These are phyloP conservation scores for Penicillium riverlandense DNA, from an alignment of 495 filamentous ascomycete genomes.

Conservation along the genomic window DNA sequence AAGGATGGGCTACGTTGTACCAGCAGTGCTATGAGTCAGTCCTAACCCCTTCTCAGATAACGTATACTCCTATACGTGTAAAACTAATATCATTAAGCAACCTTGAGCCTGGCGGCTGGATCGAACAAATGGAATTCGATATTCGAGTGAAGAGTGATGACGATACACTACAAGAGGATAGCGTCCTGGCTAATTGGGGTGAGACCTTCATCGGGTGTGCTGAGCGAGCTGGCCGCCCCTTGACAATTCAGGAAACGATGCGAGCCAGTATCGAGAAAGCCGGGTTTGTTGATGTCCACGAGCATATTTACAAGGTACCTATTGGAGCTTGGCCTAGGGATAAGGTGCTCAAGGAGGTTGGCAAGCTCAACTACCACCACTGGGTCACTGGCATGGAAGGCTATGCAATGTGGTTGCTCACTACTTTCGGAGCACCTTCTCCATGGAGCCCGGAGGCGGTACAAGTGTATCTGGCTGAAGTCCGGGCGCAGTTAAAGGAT, in stretches of 20 bases:
- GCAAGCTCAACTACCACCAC: conserved; percentile 1
- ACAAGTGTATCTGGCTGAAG: conserved; percentile 6
- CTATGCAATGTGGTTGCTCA: conserved; percentile 9
- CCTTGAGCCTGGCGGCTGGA: conserved; percentile 40
- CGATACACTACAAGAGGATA: conserved; percentile 20
- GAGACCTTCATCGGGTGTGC: conserved; percentile 8
- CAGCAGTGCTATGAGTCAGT: conserved; percentile 22
- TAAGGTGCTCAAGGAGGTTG: conserved; percentile 1
- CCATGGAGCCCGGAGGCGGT: conserved; percentile 9
- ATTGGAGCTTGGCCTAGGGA: conserved; percentile 9
- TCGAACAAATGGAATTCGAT: conserved; percentile 45
- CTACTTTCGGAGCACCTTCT: conserved; percentile 4
- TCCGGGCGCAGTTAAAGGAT: conserved; percentile 2
- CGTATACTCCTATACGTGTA: conserved; percentile 5
- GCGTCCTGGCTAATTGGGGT: conserved; percentile 11
- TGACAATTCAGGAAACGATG: conserved; percentile 7
- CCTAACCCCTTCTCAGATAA: conserved; percentile 1
- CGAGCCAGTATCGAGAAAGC: conserved; percentile 13
- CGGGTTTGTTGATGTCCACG: conserved; percentile 16
- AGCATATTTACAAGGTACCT: conserved; percentile 1
- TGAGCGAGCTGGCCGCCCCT: conserved; percentile 4
- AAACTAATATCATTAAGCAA: conserved; percentile 9
- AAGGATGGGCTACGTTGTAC: conserved; percentile 21
- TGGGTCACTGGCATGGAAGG: conserved; percentile 9
- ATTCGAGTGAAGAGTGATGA: conserved; percentile 33